Conservation (phyloP, 1,139 yeast species). For the Blastobotrys persicus region DNA sequence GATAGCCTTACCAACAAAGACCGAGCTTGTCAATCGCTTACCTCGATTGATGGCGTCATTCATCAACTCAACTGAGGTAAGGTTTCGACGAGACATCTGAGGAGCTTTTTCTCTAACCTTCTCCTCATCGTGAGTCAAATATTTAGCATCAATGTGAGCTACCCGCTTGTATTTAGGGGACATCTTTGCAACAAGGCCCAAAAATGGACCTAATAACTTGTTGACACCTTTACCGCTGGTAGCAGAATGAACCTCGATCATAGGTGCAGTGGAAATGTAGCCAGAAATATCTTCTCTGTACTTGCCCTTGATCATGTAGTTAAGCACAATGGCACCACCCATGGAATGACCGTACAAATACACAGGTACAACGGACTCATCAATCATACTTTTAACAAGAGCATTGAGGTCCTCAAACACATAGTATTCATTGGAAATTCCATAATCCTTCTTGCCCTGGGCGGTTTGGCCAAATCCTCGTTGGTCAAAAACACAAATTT, state of each 20-base stretch:
- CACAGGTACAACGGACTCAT: constrained; percentile 40
- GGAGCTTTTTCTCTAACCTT: constrained; percentile 26
- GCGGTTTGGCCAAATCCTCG: constrained; percentile 85
- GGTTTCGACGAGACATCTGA: constrained; percentile 38
- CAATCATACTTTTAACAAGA: constrained; percentile 43
- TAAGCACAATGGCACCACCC: constrained; percentile 87
- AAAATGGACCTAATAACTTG: constrained; percentile 43
- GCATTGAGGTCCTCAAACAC: constrained; percentile 69
- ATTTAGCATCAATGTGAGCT: constrained; percentile 54
- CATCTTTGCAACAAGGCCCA: constrained; percentile 49
- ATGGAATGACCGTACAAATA: constrained; percentile 84
- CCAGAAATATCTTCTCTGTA: constrained; percentile 53
- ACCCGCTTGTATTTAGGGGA: constrained; percentile 57
- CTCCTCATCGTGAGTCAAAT: constrained; percentile 52
- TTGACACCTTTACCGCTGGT: constrained; percentile 50
- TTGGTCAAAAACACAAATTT: constrained; percentile 76
- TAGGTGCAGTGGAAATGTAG: constrained; percentile 65
- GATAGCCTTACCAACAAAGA: constrained; percentile 46
- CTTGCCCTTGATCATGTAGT: constrained; percentile 70
- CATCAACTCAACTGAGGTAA: constrained; percentile 52
- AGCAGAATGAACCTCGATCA: constrained; percentile 53
- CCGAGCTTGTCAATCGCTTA: constrained; percentile 45
- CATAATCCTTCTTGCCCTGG: constrained; percentile 48
- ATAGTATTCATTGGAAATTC: constrained; percentile 62
- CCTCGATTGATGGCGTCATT: constrained; percentile 70